Conservation (phyloP, 768 basidiomycete genomes). For the Suillus luteus region DNA sequence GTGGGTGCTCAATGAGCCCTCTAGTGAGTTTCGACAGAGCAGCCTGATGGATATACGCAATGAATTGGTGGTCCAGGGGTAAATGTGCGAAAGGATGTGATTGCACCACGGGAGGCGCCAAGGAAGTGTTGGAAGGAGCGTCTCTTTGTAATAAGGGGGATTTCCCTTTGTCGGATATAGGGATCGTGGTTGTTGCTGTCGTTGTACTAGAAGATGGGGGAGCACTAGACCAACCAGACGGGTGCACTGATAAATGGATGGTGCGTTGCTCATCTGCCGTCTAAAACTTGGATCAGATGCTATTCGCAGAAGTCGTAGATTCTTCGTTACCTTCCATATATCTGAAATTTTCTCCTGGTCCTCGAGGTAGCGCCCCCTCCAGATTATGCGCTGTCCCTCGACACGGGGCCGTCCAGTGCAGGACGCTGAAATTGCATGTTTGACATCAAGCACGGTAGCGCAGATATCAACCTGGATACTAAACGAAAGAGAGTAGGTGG, state of each 20-base stretch:
- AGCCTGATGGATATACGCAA: slow-evolving; percentile 28
- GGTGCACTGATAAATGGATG: slow-evolving; percentile 79
- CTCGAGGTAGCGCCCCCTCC: slow-evolving; percentile 65
- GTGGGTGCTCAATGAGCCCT: slow-evolving; percentile 3
- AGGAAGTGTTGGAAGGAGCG: slow-evolving; percentile 5
- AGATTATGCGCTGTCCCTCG: slow-evolving; percentile 77
- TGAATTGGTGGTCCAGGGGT: slow-evolving; percentile 18
- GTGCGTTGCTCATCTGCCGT: slow-evolving; percentile 56
- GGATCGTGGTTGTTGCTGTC: slow-evolving; percentile 12
- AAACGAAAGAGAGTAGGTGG: slow-evolving; percentile 73
- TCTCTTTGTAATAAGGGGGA: slow-evolving; percentile 2
- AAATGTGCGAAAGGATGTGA: slow-evolving; percentile 13
- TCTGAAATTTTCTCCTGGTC: slow-evolving; percentile 67
- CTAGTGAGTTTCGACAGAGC: slow-evolving; percentile 25
- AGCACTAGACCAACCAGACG: slow-evolving; percentile 66
- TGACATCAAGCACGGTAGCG: slow-evolving; percentile 62
- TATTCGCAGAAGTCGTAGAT: not conserved
- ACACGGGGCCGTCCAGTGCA: slow-evolving; percentile 67
- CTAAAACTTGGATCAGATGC: slow-evolving; percentile 35
- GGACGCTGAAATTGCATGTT: slow-evolving; percentile 58
- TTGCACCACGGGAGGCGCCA: slow-evolving; percentile 6
- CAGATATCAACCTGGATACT: slow-evolving; percentile 47
- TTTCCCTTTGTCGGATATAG: slow-evolving; percentile 10
- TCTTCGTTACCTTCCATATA: slow-evolving; percentile 64
- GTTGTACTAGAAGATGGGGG: slow-evolving; percentile 43